Base-by-base conservation (phyloP, 2,329 filamentous ascomycete species). In the Talaromyces sp. region DNA sequence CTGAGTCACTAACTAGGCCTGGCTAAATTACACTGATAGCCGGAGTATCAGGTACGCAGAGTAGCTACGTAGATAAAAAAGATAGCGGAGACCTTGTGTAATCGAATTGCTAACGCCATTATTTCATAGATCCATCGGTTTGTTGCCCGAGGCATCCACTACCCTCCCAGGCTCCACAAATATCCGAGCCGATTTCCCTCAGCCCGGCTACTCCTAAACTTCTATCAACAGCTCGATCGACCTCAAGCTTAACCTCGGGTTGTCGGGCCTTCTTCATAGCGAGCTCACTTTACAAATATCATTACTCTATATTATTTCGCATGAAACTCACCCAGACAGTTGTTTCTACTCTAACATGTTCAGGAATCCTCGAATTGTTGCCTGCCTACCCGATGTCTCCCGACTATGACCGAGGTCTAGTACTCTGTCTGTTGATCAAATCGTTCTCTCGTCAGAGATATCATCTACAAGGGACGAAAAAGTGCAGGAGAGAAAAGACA, bases 91-190 rank as follows among this genome's bases (percentile, higher is more conserved):
- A 59, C 22, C 61, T 63, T 63, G 40, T 53, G 36, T 63, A 63
- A 63, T 63, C 38, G 51, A 56, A 63, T 63, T 63, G 61, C 61
- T 63, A 63, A 63, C 47, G 29, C 36, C 27, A 34, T 53, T 31
- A 53, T 27, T 43, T 27, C 22, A 49, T 11, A 54, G 27, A 54
- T 47, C 31, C 31, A 34, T 34, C 58, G 58, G 58, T 34, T 47
- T 40, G 59, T n/a, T 34, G 49, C 36, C 61, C 51, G 61, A 62
- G 60, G 47, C 61, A 56, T 40, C 49, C 49, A 53, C 47, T 43
- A 53, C 13, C 47, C 40, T 51, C 25, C 25, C 36, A 19, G 34
- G 22, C 51, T 45, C 61, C 61, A 63, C 61, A 63, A 58, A 56
- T 63, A 63, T 45, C 61, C 61, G 61, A 62, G 60, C 59, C 15